phyloP scores from a whole-genome alignment of 257 asterid genomes.

The Primulina eburnea region DNA sequence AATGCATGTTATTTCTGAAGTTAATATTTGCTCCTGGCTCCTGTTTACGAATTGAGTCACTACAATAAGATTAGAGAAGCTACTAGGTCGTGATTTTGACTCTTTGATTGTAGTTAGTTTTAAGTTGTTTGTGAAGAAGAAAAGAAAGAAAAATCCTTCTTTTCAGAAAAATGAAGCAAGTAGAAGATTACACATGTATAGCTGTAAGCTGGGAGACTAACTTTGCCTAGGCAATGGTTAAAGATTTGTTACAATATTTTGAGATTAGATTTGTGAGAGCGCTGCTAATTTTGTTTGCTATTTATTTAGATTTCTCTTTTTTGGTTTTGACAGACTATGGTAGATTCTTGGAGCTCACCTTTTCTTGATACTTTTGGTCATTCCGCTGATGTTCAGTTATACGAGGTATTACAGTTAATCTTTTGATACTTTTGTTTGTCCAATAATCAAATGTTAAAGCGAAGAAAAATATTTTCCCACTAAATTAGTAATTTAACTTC shows the following conservation, averaged over 20 bases:
- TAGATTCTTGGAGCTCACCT: conserved; percentile 77
- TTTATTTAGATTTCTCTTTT: not conserved
- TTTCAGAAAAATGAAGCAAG: not conserved
- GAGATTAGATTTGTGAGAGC: conserved; percentile 1
- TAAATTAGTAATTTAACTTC: too few relatives aligned
- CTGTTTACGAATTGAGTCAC: not conserved
- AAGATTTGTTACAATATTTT: not conserved
- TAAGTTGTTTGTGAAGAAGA: not conserved
- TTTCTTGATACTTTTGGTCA: conserved; percentile 56
- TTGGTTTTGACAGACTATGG: conserved; percentile 57
- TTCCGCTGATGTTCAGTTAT: conserved; percentile 49
- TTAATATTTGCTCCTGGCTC: not conserved
- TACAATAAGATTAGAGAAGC: conserved; percentile 12
- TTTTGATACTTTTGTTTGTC: too few relatives aligned
- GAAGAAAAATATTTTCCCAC: too few relatives aligned
- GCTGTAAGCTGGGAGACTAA: not conserved
- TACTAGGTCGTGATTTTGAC: not conserved
- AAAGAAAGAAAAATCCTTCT: not conserved
- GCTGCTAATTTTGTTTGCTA: too few relatives aligned
- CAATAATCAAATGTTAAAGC: too few relatives aligned
- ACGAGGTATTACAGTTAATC: conserved; percentile 50
- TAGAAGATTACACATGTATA: not conserved
- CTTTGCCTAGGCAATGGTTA: too few relatives aligned
- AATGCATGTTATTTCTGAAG: not conserved
- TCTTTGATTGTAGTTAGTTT: not conserved